A percentile compares a stretch with the other conserved stretches of the same genome.
These are phyloP conservation scores for Aspergillus aculeatus DNA, from an alignment of 2,329 filamentous ascomycete genomes.

Conservation along the genomic window DNA sequence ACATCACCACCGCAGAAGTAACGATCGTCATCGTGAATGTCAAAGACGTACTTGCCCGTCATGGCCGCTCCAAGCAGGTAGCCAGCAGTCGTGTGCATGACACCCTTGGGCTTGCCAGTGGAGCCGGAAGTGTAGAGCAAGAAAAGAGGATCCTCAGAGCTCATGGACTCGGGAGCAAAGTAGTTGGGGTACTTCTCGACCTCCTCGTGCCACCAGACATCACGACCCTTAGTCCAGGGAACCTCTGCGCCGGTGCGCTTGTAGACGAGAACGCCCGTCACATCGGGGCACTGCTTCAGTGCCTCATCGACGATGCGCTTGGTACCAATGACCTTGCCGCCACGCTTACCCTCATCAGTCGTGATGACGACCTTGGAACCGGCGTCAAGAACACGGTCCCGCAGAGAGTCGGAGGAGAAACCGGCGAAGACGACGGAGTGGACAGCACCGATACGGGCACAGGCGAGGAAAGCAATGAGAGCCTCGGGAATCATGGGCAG, in stretches of 20 bases:
- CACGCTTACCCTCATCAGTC: conserved; percentile 94
- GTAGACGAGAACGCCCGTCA: conserved; percentile 83
- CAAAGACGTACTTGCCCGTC: conserved; percentile 98
- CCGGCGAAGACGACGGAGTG: conserved; percentile 98
- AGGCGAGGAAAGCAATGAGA: conserved; percentile 84
- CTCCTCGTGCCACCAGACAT: conserved; percentile 99
- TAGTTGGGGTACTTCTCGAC: conserved; percentile 94
- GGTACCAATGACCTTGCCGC: conserved; percentile 93
- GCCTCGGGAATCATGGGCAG: conserved; percentile 99
- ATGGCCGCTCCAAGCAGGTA: conserved; percentile 91
- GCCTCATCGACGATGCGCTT: conserved; percentile 99
- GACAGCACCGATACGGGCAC: conserved; percentile 86
- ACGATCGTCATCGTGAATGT: conserved; percentile 88
- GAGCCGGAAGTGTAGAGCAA: conserved; percentile 97
- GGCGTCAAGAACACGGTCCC: conserved; percentile 90
- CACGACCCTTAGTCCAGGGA: conserved; percentile 83
- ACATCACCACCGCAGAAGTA: conserved; percentile 99
- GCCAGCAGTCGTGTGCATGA: conserved; percentile 95
- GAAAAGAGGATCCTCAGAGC: conserved; percentile 94
- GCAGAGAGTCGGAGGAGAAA: conserved; percentile 93
- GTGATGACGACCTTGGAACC: conserved; percentile 93
- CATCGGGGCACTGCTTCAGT: conserved; percentile 89
- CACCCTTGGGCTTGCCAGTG: conserved; percentile 97
- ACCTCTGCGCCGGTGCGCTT: conserved; percentile 93
- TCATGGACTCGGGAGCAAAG: conserved; percentile 83